Base-by-base conservation (phyloP, 2,329 filamentous ascomycete genomes). In the Beauveria sp. region DNA sequence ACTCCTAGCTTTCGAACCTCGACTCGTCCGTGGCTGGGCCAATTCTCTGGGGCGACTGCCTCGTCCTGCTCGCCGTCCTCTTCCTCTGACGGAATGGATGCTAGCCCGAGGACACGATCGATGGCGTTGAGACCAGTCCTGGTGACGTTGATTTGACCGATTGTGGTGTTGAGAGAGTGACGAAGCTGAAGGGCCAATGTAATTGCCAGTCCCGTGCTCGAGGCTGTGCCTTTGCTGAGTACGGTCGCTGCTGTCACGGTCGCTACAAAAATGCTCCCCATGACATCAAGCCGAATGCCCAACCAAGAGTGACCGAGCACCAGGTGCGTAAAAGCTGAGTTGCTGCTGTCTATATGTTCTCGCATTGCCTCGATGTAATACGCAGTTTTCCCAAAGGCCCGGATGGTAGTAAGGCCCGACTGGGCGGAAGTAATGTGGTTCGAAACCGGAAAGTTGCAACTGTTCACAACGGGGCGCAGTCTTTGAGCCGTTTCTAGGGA, bases 331-430 rank as follows among this genome's bases (percentile, higher is more conserved):
- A 20, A 56, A 22, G 54, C 48, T 26, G 53, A 53, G n/a, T 26
- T 62, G n/a, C 20, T 28, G 28, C 38, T 53, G 22, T 64, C 59
- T 20, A 64, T 59, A 10, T 46, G 40, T 8, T 43, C 31, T 14
- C 38, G 50, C 60, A 64, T 64, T 18, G 20, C 12, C 7, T 60
- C 46, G 7, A 61, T 20, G 26, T 63, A 63, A 5, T 46, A 3
- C 10, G 16, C 22, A 14, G 10, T 12, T n/a, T 48, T 63, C 7
- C 54, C 58, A 49, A 63, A 65, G 3, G 61, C 63, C n/a, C 63
- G 62, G 22, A 65, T 65, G 3, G 63, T 65, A 5, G 40, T n/a
- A 2, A 64, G 20, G 9, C 61, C 63, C 16, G 56, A 28, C 10
- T 42, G 22, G 14, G 57, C 24, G 7, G 61, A 61, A 20, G 42